phyloP scores from a whole-genome alignment of 352 stramenopile species.

The Phytophthora boehmeriae region DNA sequence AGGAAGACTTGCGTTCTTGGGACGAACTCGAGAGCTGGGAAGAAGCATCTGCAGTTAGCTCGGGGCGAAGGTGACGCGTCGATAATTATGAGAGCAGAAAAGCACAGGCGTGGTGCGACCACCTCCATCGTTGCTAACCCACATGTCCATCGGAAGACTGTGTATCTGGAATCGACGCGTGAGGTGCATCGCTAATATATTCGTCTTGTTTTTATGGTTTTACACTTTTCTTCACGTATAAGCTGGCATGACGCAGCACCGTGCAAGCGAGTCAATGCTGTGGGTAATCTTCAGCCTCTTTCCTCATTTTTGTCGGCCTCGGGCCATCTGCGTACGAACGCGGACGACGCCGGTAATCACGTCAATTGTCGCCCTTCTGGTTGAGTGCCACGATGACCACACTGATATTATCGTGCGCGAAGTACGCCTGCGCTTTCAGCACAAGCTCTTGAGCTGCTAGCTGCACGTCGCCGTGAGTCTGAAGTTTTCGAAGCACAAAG shows the following conservation, averaged over 20 bases:
- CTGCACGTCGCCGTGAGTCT: conserved; percentile 89
- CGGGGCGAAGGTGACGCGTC: conserved; percentile 4
- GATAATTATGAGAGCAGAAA: not conserved
- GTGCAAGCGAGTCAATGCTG: not conserved
- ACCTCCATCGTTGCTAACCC: not conserved
- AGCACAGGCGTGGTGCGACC: conserved; percentile 2
- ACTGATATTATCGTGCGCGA: conserved; percentile 92
- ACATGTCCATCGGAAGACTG: conserved; percentile 32
- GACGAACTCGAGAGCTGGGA: conserved; percentile 32
- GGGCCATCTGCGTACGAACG: conserved; percentile 10
- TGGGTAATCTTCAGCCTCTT: conserved; percentile 8
- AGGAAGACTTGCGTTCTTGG: conserved; percentile 33
- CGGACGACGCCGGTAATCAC: conserved; percentile 25
- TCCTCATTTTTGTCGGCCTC: conserved; percentile 33
- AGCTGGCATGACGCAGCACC: too few relatives aligned
- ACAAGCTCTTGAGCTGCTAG: conserved; percentile 87
- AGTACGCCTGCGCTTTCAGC: conserved; percentile 88
- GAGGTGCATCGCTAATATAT: conserved; percentile 7
- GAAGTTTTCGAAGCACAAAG: conserved; percentile 89
- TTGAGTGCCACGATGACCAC: conserved; percentile 89
- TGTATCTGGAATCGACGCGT: not conserved
- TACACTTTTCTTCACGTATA: conserved; percentile 1
- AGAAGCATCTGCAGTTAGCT: conserved; percentile 5
- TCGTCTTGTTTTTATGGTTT: conserved; percentile 14
- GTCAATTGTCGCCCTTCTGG: conserved; percentile 54